A percentile compares a stretch with the other conserved stretches of the same genome.
Conservation (phyloP, 148 eudicot genomes). For the Rhododendron simsii region DNA sequence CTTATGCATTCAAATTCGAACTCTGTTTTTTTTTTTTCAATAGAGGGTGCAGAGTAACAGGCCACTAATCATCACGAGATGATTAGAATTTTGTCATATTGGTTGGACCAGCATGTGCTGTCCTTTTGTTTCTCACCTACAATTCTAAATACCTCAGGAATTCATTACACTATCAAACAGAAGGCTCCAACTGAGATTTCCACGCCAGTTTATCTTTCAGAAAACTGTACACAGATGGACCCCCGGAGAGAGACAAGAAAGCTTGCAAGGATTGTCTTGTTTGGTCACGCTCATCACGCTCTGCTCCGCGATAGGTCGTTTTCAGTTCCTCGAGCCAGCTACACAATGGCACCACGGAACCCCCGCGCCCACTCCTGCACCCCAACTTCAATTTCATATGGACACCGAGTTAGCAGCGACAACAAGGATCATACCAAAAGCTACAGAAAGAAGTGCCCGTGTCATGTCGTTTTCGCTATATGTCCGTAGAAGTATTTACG, state of each 20-base stretch:
- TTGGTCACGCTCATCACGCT: constrained; percentile 27
- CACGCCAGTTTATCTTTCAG: not conserved
- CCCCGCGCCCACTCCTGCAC: not conserved
- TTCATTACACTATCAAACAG: not conserved
- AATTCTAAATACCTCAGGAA: not conserved
- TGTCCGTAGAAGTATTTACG: not conserved
- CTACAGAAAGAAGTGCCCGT: not conserved
- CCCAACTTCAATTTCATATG: not conserved
- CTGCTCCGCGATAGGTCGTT: constrained; percentile 24
- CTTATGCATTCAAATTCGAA: not conserved
- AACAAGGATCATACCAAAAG: not conserved
- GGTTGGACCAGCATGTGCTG: not conserved
- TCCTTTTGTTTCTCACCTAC: not conserved
- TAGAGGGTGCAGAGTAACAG: not conserved
- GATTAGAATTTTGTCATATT: constrained; percentile 11
- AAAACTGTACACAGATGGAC: not conserved
- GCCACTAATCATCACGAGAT: constrained; percentile 12
- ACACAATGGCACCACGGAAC: not conserved
- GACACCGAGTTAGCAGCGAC: constrained; percentile 1
- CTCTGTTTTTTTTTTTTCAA: not conserved
- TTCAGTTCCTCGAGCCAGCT: not conserved
- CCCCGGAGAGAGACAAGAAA: not conserved
- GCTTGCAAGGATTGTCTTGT: not conserved
- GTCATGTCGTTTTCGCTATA: not conserved
- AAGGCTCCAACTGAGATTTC: constrained; percentile 13